Base-by-base conservation (phyloP, 345 rosid genomes). In the Sapria himalayana region DNA sequence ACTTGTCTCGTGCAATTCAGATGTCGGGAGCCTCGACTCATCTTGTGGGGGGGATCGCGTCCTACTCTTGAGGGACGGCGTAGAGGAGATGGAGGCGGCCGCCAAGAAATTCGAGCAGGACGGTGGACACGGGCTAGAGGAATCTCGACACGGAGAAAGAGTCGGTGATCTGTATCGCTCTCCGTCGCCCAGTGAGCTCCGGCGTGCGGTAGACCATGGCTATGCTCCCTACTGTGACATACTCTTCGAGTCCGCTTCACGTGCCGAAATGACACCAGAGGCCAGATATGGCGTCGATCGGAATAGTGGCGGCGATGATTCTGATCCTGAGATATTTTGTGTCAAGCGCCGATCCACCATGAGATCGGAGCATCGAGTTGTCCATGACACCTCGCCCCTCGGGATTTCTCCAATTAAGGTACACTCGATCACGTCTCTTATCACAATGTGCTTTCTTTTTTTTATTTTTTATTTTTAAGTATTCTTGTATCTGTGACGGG, bases 321-420 rank as follows among this genome's bases (percentile, higher is more conserved):
- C 96, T 45, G 99, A 84, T 46, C 64, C 70, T 0, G 92, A 70
- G 64, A 52, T 70, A 55, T 84, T 91, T 57, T 63, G 93, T 62
- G 99, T 91, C 41, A 91, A 84, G 61, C 89, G 99, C 0, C 81
- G 89, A n/a, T 65, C 92, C 18, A 69, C 71, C 7, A 2, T 54
- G 50, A 91, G 80, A 65, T 48, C 54, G 34, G 82, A 72, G 39
- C 75, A 64, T 54, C 65, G 82, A 57, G 40, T 56, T 37, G 63
- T 62, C 48, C 64, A 59, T 49, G 59, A 58, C 32, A 41, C 63
- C 18, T 36, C 29, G 36, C 39, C 66, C 12, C 58, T 67, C 2
- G 73, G 55, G 62, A 58, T 65, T 41, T 43, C 61, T 4, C 78
- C 64, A 39, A 48, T 63, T 49, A 84, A 74, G 92, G 98, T 89